phyloP scores from a whole-genome alignment of 2,329 filamentous ascomycete species.

The Sclerotinia sclerotiorum region DNA sequence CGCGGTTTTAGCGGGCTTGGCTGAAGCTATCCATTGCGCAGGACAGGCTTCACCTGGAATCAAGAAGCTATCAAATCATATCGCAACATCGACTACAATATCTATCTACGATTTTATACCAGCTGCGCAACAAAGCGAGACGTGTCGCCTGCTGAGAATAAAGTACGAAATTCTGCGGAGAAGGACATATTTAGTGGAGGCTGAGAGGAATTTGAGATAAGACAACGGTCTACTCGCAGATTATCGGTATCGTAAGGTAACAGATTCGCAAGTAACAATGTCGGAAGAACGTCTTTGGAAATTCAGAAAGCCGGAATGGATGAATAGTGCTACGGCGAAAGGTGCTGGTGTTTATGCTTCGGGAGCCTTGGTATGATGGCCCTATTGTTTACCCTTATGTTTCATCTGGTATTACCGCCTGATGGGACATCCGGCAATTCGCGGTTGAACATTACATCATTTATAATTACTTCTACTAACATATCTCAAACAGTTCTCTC shows the following conservation, averaged over 20 bases:
- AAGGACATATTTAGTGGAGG: background rate
- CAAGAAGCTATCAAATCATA: slow-evolving; percentile 12
- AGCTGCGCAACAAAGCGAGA: background rate
- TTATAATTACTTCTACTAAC: background rate
- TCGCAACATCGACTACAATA: slow-evolving; percentile 6
- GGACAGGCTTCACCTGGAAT: background rate
- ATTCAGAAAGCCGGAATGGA: slow-evolving; percentile 65
- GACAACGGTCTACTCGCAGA: background rate
- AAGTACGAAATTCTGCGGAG: background rate
- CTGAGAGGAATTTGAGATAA: background rate
- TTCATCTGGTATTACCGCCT: background rate
- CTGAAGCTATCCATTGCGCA: slow-evolving; percentile 13
- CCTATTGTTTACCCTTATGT: background rate
- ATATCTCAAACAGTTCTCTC: slow-evolving; percentile 53
- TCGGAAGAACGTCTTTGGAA: slow-evolving; percentile 67
- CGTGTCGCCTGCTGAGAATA: background rate
- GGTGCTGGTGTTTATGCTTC: slow-evolving; percentile 63
- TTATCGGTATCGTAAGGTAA: background rate
- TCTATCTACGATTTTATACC: background rate
- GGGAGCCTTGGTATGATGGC: slow-evolving; percentile 58
- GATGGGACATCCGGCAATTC: background rate
- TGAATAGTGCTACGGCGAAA: slow-evolving; percentile 63
- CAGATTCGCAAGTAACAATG: slow-evolving; percentile 43
- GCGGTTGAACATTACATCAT: background rate
- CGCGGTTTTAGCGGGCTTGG: slow-evolving; percentile 16